Evolutionary conservation across 2,329 filamentous ascomycete species (phyloP).

Genomic region (Trichoderma asperellum): DNA sequence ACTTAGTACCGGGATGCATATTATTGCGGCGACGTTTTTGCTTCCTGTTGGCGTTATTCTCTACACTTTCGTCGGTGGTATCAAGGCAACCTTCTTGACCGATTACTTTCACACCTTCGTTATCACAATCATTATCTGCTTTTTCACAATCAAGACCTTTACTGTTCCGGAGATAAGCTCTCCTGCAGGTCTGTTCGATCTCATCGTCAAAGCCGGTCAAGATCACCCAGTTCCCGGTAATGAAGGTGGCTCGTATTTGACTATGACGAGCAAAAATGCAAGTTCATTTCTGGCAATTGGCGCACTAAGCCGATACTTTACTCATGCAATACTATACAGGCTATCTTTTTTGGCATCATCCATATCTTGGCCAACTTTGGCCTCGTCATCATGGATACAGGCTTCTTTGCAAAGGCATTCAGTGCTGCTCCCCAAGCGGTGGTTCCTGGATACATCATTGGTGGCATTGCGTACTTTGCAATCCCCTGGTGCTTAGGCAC

Average conservation of each 20-base stretch:
- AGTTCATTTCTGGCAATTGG: constrained; percentile 24
- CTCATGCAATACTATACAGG: constrained; percentile 36
- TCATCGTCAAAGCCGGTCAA: constrained; percentile 50
- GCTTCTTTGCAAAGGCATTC: constrained; percentile 46
- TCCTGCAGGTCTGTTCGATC: constrained; percentile 52
- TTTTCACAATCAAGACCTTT: constrained; percentile 52
- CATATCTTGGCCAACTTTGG: constrained; percentile 56
- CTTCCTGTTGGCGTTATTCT: constrained; percentile 45
- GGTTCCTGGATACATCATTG: constrained; percentile 57
- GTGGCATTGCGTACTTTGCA: constrained; percentile 57
- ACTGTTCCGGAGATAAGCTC: constrained; percentile 53
- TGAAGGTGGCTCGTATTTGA: constrained; percentile 57
- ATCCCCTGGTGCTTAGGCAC: constrained; percentile 59
- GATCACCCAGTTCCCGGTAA: constrained; percentile 56
- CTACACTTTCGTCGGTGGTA: constrained; percentile 47
- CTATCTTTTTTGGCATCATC: constrained; percentile 55
- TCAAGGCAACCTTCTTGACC: constrained; percentile 50
- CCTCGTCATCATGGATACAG: constrained; percentile 57
- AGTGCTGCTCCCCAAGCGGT: constrained; percentile 51
- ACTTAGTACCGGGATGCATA: constrained; percentile 51
- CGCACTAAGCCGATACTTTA: neutral
- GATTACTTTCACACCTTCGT: constrained; percentile 60
- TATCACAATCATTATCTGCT: constrained; percentile 57
- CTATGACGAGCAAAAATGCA: constrained; percentile 57
- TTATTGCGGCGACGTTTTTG: constrained; percentile 55